These are phyloP conservation scores for Nannizziopsis arthrosporioides DNA, from an alignment of 2,329 filamentous ascomycete species.

Conservation along the genomic window DNA sequence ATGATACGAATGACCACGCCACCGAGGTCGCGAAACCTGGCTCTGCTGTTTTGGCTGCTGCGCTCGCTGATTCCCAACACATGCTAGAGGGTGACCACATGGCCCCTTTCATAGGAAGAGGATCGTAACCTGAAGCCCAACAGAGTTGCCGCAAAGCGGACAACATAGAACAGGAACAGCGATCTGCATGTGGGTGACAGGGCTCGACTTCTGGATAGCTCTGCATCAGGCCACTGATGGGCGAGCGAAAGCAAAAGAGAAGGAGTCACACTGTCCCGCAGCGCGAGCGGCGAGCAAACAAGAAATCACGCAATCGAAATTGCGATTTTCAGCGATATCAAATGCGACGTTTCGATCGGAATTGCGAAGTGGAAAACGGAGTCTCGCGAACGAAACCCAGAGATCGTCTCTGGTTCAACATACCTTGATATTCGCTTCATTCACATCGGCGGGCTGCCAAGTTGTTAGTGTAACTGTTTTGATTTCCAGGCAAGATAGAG, in stretches of 20 bases:
- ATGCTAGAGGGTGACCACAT: constrained; percentile 7
- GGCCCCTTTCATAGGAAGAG: no score
- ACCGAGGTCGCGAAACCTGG: constrained; percentile 7
- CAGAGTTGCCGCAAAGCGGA: constrained; percentile 34
- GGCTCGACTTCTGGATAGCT: constrained; percentile 42
- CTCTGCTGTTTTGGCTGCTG: constrained; percentile 39
- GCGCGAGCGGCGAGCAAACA: constrained; percentile 17
- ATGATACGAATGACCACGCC: not conserved
- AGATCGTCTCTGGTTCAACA: constrained; percentile 74
- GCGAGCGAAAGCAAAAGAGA: constrained; percentile 20
- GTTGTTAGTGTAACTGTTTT: constrained; percentile 36
- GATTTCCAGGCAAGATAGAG: not conserved
- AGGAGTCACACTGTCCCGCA: constrained; percentile 1
- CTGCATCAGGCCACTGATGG: constrained; percentile 23
- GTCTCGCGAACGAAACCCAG: constrained; percentile 60
- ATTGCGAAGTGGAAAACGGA: constrained; percentile 32
- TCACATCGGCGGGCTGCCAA: constrained; percentile 80
- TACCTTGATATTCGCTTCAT: constrained; percentile 99
- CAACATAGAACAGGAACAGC: not conserved
- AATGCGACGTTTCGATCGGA: constrained; percentile 27
- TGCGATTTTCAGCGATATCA: constrained; percentile 12
- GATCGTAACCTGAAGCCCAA: not conserved
- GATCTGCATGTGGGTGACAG: constrained; percentile 35
- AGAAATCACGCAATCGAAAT: constrained; percentile 12
- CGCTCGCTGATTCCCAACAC: constrained; percentile 40